Conservation (phyloP, 495 filamentous ascomycete species). For the Penicillium desertorum region DNA sequence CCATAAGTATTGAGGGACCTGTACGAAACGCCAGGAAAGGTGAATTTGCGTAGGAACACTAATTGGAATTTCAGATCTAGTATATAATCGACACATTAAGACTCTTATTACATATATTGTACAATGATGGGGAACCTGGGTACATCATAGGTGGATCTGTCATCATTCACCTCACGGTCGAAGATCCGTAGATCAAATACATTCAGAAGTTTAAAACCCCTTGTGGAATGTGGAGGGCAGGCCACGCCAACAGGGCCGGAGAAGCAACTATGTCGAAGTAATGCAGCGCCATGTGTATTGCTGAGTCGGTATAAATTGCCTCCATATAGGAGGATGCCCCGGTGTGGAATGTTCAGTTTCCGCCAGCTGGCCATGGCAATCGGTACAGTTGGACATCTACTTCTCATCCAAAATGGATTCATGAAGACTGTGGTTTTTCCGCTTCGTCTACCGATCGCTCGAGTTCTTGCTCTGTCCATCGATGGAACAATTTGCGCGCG, state of each 20-base stretch:
- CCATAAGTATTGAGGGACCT: not conserved
- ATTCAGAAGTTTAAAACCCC: not conserved
- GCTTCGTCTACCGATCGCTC: conserved; percentile 66
- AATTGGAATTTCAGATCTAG: not conserved
- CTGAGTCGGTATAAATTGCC: not conserved
- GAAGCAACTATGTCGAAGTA: not conserved
- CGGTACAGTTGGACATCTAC: not conserved
- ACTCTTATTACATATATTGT: not conserved
- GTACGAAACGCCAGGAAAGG: not conserved
- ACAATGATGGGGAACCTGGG: not conserved
- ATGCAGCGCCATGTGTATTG: not conserved
- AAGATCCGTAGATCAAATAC: not conserved
- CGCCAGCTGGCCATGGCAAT: not conserved
- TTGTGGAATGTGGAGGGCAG: not conserved
- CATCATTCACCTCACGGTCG: not conserved
- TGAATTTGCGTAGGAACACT: not conserved
- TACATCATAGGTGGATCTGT: not conserved
- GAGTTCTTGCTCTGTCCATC: conserved; percentile 70
- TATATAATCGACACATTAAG: not conserved
- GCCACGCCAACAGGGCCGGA: not conserved
- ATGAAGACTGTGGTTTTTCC: conserved; percentile 33
- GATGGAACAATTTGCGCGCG: conserved; percentile 79
- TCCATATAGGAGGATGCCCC: not conserved
- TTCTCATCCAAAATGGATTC: not conserved
- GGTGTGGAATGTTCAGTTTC: not conserved